A percentile compares a stretch with the other conserved stretches of the same genome.
Evolutionary conservation across 176 grass and related monocot species (phyloP).

Genomic region (Lolium rigidum): DNA sequence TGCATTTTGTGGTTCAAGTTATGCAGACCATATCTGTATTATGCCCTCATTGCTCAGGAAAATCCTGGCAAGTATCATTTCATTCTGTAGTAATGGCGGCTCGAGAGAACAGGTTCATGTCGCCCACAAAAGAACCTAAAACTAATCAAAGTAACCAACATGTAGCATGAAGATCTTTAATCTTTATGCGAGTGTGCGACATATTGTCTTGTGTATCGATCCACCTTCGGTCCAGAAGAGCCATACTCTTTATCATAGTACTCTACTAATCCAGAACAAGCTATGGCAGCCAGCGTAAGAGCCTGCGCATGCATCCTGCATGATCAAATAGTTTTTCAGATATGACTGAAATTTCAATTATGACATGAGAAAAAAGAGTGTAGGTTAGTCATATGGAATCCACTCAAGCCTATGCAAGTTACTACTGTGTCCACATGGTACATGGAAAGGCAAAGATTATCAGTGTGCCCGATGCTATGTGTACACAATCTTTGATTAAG

Average conservation of each 20-base stretch:
- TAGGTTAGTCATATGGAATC: not conserved
- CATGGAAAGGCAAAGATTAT: not conserved
- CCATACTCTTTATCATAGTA: conserved; percentile 81
- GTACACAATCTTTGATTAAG: not conserved
- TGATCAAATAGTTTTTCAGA: conserved; percentile 22
- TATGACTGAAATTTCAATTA: conserved; percentile 9
- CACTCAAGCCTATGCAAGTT: not conserved
- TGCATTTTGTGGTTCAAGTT: conserved; percentile 19
- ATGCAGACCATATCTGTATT: conserved; percentile 24
- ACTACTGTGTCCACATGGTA: conserved; percentile 1
- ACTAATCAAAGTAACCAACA: conserved; percentile 20
- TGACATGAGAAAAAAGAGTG: not conserved
- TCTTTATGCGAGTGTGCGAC: conserved; percentile 82
- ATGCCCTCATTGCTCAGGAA: conserved; percentile 28
- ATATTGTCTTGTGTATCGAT: conserved; percentile 75
- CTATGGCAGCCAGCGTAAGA: conserved; percentile 77
- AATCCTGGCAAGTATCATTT: conserved; percentile 37
- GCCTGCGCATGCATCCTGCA: conserved; percentile 95
- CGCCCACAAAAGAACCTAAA: conserved; percentile 37
- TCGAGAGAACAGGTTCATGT: not conserved
- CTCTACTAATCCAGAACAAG: conserved; percentile 83
- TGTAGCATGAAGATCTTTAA: conserved; percentile 40
- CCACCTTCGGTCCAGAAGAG: conserved; percentile 62
- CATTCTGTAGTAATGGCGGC: not conserved
- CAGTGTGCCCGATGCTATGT: too few species aligned